A percentile compares a stretch with the other conserved stretches of the same genome.
Evolutionary conservation across 768 basidiomycete genomes (phyloP).

Genomic region (Boletus sp.): DNA sequence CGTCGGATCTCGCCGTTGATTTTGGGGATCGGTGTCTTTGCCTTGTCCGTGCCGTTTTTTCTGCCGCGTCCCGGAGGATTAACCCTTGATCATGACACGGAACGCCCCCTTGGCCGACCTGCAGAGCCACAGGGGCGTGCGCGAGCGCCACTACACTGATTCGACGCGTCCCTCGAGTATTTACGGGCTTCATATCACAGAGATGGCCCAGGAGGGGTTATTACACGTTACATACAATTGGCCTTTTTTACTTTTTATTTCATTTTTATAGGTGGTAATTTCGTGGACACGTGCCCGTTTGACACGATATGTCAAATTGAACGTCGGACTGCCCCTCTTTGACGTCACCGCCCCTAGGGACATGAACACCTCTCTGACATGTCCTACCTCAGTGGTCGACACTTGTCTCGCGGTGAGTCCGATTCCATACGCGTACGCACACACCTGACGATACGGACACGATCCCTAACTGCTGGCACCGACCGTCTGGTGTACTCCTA

Average conservation of each 20-base stretch:
- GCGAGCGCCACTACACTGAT: conserved; percentile 73
- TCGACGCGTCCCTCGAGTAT: conserved; percentile 69
- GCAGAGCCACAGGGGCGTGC: conserved; percentile 73
- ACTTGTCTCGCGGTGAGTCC: conserved; percentile 6
- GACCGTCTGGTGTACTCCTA: no score
- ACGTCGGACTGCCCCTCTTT: background rate
- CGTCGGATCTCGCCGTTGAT: conserved; percentile 72
- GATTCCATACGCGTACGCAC: no score
- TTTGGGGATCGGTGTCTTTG: conserved; percentile 82
- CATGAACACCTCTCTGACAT: background rate
- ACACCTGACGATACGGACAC: no score
- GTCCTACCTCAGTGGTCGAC: conserved; percentile 6
- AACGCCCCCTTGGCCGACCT: background rate
- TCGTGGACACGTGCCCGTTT: no score
- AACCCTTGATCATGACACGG: background rate
- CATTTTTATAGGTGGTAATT: no score
- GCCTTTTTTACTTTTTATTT: no score
- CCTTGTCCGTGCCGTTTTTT: conserved; percentile 45
- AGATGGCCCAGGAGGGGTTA: no score
- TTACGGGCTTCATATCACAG: conserved; percentile 44
- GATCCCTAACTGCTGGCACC: no score
- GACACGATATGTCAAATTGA: no score
- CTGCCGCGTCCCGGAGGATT: background rate
- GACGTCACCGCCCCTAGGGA: background rate
- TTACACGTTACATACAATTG: no score